Base-by-base conservation (phyloP, 1,139 yeast genomes). In the Hyphopichia khmerensis region DNA sequence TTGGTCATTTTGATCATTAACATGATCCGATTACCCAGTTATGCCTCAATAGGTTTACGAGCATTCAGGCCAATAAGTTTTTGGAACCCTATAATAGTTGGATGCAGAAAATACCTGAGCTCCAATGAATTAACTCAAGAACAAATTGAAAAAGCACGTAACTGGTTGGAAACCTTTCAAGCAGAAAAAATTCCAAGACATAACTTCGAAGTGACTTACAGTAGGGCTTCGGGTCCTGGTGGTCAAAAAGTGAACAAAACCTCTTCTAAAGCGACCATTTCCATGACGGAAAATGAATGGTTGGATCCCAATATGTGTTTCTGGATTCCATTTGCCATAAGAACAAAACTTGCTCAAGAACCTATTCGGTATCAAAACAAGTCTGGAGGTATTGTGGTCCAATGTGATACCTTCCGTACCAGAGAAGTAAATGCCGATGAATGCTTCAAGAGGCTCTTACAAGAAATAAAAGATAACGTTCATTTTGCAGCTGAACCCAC, bases 181-280 rank as follows among this genome's bases (percentile, higher is more conserved):
- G 50, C 59, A 2, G 37, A 52, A 0, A 51, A 62, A 4, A 67
- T 86, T 1, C 95, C 93, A 0, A 58, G 64, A 10, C 56, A 62
- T 26, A 55, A 67, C 17, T 87, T 87, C 54, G 64, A 67, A 1
- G 63, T 83, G 2, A 60, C 80, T 0, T 90, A 70, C 60, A 80
- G 88, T 41, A 66, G 96, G 47, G 78, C 96, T 0, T 84, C 96
- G 11, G 98, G 98, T 0, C 91, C 96, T 0, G 98, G 98, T 0
- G 98, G 98, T 0, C 98, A 91, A 54, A 87, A 91, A 57, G 97
- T 91, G 14, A 91, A 91, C 60, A 91, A 89, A 48, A 79, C 89
- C 0, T 82, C 82, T 13, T 80, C 93, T 2, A 90, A 90, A 55
- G 96, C 95, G 3, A 81, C 93, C 0, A 61, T 91, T 11, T 67